Evolutionary conservation across 164 flowering plant genomes (phyloP).

Genomic region (Paratinospora sagittata): DNA sequence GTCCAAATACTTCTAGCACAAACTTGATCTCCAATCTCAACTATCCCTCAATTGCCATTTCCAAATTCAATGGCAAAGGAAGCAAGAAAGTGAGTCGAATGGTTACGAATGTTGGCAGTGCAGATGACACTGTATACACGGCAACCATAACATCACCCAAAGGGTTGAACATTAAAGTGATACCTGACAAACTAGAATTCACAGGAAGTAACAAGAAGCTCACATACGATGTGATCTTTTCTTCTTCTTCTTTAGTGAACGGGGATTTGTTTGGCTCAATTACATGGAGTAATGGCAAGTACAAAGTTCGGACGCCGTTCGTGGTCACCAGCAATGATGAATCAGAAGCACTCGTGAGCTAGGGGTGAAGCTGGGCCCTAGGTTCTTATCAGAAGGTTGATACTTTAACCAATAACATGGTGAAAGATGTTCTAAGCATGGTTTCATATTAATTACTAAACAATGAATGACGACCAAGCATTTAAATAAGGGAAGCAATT

Average conservation of each 20-base stretch:
- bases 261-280: conserved; percentile 26
- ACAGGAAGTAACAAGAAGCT: conserved; percentile 30
- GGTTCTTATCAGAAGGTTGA: neutral
- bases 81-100: conserved; percentile 49
- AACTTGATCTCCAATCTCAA: conserved; percentile 59
- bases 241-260: conserved; percentile 15
- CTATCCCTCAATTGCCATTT: conserved; percentile 72
- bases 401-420: no score
- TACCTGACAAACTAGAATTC: conserved; percentile 49
- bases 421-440: no score
- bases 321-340: conserved; percentile 13
- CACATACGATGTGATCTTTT: conserved; percentile 51
- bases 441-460: no score
- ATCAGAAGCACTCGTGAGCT: neutral
- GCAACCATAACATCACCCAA: conserved; percentile 36
- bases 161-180: conserved; percentile 41
- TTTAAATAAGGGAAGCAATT: no score
- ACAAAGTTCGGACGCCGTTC: conserved; percentile 25
- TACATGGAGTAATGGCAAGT: conserved; percentile 30
- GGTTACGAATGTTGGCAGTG: conserved; percentile 51
- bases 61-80: conserved; percentile 27
- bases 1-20: conserved; percentile 38
- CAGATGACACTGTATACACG: conserved; percentile 35
- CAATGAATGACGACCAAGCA: no score
- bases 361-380: neutral